Evolutionary conservation across 805 yeast genomes (phyloP).

Genomic region (Suhomyces sp.): DNA sequence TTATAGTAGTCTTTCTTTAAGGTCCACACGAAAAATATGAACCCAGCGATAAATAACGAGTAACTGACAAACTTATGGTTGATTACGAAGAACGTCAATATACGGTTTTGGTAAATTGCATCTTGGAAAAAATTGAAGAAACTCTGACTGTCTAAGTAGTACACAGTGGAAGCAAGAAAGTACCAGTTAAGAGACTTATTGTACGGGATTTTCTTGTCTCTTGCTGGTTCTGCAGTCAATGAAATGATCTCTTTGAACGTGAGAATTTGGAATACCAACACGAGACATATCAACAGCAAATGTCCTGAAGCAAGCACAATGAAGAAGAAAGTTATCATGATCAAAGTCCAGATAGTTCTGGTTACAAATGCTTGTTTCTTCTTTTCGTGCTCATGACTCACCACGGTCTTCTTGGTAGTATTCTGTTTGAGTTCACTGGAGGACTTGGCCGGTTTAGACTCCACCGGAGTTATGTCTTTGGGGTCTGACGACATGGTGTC

Average conservation of each 20-base stretch:
- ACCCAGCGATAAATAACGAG: slow-evolving; percentile 80
- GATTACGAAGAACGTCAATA: slow-evolving; percentile 57
- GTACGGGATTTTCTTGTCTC: slow-evolving; percentile 78
- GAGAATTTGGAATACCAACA: slow-evolving; percentile 71
- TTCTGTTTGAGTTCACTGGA: slow-evolving; percentile 2
- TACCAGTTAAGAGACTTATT: slow-evolving; percentile 91
- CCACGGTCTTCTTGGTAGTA: too few relatives aligned
- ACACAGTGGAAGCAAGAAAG: slow-evolving; percentile 80
- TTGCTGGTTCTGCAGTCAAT: slow-evolving; percentile 78
- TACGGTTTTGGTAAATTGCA: slow-evolving; percentile 49
- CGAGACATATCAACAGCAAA: slow-evolving; percentile 69
- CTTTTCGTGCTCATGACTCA: slow-evolving; percentile 56
- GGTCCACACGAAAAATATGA: slow-evolving; percentile 85
- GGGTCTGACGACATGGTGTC: too few relatives aligned
- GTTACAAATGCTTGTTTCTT: slow-evolving; percentile 83
- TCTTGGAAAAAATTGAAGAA: slow-evolving; percentile 66
- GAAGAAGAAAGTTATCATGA: slow-evolving; percentile 79
- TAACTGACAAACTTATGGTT: slow-evolving; percentile 87
- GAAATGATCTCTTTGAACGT: slow-evolving; percentile 91
- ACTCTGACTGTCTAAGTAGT: slow-evolving; percentile 85
- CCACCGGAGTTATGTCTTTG: not conserved
- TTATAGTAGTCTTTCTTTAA: slow-evolving; percentile 84
- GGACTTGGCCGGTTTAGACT: too few relatives aligned
- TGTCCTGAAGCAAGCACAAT: slow-evolving; percentile 80
- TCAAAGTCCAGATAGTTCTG: slow-evolving; percentile 89